These are phyloP conservation scores for Geosmithia putterillii DNA, from an alignment of 2,329 filamentous ascomycete species.

Conservation along the genomic window DNA sequence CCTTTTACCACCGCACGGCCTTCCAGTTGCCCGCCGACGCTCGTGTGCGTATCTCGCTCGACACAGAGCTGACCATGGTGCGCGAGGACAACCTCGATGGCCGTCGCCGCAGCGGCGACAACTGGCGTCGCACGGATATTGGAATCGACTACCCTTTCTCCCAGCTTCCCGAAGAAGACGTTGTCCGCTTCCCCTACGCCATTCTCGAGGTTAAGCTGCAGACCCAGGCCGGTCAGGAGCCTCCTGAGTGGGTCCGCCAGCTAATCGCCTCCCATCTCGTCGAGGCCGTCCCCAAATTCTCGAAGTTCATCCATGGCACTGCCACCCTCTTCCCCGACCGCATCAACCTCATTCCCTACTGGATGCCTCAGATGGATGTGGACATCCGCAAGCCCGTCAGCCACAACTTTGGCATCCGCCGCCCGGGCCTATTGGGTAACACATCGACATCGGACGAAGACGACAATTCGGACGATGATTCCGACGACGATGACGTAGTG, in stretches of 20 bases:
- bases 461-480: slow-evolving; percentile 58
- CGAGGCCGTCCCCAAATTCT: slow-evolving; percentile 98
- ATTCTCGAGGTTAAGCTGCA: slow-evolving; percentile 96
- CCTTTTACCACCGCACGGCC: slow-evolving; percentile 95
- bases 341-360: slow-evolving; percentile 87
- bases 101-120: slow-evolving; percentile 60
- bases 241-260: slow-evolving; percentile 92
- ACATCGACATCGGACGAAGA: slow-evolving; percentile 69
- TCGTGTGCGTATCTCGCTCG: slow-evolving; percentile 88
- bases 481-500: slow-evolving; percentile 40
- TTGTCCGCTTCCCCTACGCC: slow-evolving; percentile 89
- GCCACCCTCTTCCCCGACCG: slow-evolving; percentile 76
- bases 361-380: slow-evolving; percentile 96
- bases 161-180: slow-evolving; percentile 72
- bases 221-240: slow-evolving; percentile 88
- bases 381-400: slow-evolving; percentile 90
- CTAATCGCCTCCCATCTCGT: slow-evolving; percentile 88
- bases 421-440: slow-evolving; percentile 61
- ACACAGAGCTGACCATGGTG: slow-evolving; percentile 90
- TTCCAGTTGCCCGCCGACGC: slow-evolving; percentile 96
- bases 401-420: slow-evolving; percentile 82
- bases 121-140: slow-evolving; percentile 96
- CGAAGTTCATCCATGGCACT: slow-evolving; percentile 95
- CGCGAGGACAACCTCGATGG: slow-evolving; percentile 93
- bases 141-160: slow-evolving; percentile 92